Base-by-base conservation (phyloP, 371 early-diverging fungal genomes). In the Rhizopus microsporus region DNA sequence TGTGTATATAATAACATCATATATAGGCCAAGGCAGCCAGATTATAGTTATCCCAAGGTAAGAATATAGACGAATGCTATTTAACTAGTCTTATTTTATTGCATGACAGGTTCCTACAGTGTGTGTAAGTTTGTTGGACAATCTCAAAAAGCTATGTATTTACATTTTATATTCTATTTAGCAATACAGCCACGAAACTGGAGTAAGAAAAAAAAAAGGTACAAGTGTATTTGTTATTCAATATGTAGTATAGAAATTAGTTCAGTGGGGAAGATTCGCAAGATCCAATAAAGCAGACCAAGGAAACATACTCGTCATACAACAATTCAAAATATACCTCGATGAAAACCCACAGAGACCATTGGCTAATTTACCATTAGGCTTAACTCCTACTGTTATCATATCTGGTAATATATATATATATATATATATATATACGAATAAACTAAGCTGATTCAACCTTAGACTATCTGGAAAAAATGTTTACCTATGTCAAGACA, bases 321-420 rank as follows among this genome's bases (percentile, higher is more conserved):
- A 74, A 23, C 82, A 78, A 50, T 84, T 78, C 65, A 84, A 81
- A 56, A 59, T 84, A 0, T 79, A 80, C 42, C 70, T 81, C 1
- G 84, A 81, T 55, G 84, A 84, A 37, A 65, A 67, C 32, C 52
- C 78, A 50, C 62, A 67, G 30, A 71, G 71, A 8, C 63, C 75
- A 29, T 54, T 84, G 15, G 62, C 60, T n/a, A 71, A 77, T 17
- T 44, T 80, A 29, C 84, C 84, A 3, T 63, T 75, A 15, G 74
- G 74, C 5, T 68, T 82, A 35, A 81, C 68, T 16, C 67, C 69
- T 1, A 69, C 80, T 16, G 54, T 65, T 7, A 69, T 82, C 7
- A 81, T 82, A 58, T 71, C 78, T 45, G 77, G 77, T 76, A 67
- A 42, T 12, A 6, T 33, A 10, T 17, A 37, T 44, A 10, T 10